A percentile compares a stretch with the other conserved stretches of the same genome.
Conservation (phyloP, 2,329 filamentous ascomycete species). For the Sporothrix humicola region DNA sequence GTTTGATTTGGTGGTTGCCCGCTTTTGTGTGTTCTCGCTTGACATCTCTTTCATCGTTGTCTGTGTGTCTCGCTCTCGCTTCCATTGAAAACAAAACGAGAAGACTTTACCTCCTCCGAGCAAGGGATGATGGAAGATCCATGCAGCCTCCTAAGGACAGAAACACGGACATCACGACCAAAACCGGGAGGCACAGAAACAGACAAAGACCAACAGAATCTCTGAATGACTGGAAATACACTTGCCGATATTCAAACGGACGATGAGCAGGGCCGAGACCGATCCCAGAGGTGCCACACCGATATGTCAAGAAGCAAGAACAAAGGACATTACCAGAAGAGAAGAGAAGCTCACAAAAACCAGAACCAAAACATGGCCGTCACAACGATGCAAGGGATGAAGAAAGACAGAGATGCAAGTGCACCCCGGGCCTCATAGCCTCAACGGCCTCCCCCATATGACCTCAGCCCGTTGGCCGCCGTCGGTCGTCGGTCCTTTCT, state of each 20-base stretch:
- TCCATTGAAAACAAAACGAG: not conserved
- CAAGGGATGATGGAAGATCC: not conserved
- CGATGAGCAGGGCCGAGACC: not conserved
- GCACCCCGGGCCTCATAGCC: not conserved
- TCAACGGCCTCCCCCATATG: not conserved
- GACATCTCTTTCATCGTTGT: not conserved
- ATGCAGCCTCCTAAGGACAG: not conserved
- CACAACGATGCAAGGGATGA: conserved; percentile 11
- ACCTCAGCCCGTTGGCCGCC: not conserved
- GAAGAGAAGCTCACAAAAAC: not conserved
- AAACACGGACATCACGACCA: not conserved
- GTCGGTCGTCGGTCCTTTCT: not conserved
- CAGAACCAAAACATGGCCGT: not conserved
- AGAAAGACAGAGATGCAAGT: not conserved
- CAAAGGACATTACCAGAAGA: not conserved
- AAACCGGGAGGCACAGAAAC: not conserved
- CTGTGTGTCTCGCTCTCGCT: not conserved
- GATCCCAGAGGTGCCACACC: not conserved
- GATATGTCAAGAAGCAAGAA: not conserved
- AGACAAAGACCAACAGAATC: not conserved
- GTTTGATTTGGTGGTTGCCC: not conserved
- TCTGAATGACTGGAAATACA: too few species aligned
- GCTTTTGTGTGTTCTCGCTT: not conserved
- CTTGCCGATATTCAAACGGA: not conserved
- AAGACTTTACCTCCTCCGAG: not conserved